These are phyloP conservation scores for Gossypium raimondii DNA, from an alignment of 345 rosid species.

Conservation along the genomic window DNA sequence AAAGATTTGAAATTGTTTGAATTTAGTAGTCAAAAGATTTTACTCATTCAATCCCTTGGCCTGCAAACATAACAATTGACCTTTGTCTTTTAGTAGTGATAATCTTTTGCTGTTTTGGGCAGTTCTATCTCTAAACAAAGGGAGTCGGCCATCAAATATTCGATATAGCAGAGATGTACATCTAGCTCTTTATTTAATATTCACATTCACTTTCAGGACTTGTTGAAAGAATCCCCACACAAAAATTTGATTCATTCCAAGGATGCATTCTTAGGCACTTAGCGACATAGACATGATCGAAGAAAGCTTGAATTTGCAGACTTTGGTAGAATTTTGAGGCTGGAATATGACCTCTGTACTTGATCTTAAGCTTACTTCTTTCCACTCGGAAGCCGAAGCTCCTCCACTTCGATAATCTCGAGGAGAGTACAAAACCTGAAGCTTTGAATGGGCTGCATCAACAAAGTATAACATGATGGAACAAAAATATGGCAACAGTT, in stretches of 20 bases:
- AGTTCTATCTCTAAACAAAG: too few species aligned
- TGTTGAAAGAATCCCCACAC: background rate
- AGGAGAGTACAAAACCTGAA: conserved; percentile 65
- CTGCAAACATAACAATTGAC: background rate
- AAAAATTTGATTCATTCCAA: background rate
- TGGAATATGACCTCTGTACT: conserved; percentile 74
- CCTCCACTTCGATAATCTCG: conserved; percentile 86
- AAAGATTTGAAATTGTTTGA: too few species aligned
- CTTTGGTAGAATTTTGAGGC: conserved; percentile 50
- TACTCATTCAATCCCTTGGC: background rate
- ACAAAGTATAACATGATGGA: background rate
- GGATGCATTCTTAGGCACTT: conserved; percentile 39
- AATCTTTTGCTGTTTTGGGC: too few species aligned
- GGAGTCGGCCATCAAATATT: too few species aligned
- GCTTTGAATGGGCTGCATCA: conserved; percentile 66
- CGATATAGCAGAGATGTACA: too few species aligned
- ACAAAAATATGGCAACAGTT: background rate
- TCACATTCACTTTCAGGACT: background rate
- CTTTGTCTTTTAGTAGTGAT: background rate
- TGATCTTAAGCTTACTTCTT: conserved; percentile 69
- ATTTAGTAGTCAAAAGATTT: background rate
- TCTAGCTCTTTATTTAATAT: background rate
- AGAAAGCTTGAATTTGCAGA: conserved; percentile 69
- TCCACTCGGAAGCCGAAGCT: conserved; percentile 66
- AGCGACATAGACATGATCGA: conserved; percentile 64